Base-by-base conservation (phyloP, 805 yeast species). In the Saccharomycopsis fermentans region DNA sequence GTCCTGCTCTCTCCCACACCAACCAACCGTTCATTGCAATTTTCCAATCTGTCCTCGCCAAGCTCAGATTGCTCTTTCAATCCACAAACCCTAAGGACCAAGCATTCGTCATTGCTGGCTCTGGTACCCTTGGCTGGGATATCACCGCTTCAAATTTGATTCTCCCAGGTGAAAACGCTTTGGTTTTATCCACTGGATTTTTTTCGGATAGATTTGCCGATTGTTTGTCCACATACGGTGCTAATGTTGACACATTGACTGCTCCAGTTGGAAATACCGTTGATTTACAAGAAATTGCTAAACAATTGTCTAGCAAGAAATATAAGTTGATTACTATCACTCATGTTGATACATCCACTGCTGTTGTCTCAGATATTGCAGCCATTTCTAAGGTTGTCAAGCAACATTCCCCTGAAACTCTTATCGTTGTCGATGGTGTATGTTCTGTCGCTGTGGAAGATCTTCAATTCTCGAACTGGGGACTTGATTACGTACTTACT, bases 61-160 rank as follows among this genome's bases (percentile, higher is more conserved):
- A 83, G 70, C 78, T 89, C 65, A 81, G 97, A 66, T 77, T 75
- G 64, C 72, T 92, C 64, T 91, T 91, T 79, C 80, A 84, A 68
- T 83, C 92, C 32, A 74, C 81, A 29, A 82, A 79, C 65, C 70
- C 81, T 14, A 69, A 72, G n/a, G 81, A 94, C 39, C 96, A 89
- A 74, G 89, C 91, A 6, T 77, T 87, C 61, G 87, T 92, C 16
- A 69, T 92, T 59, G 79, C 94, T 2, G 98, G 97, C 50, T 86
- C 96, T 1, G 98, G 98, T 59, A 90, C 97, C 21, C 77, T 91
- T 48, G 98, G 98, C 39, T 91, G 97, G 96, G 98, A 91, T 68
- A 75, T 91, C 62, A 84, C 82, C 48, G 96, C 86, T 27, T 79
- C 96, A 36, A 91, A 92, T 73, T 76, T 90, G 64, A 67, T 89